Evolutionary conservation across 805 yeast species (phyloP).

Genomic region (Aciculoconidium aculeatum): DNA sequence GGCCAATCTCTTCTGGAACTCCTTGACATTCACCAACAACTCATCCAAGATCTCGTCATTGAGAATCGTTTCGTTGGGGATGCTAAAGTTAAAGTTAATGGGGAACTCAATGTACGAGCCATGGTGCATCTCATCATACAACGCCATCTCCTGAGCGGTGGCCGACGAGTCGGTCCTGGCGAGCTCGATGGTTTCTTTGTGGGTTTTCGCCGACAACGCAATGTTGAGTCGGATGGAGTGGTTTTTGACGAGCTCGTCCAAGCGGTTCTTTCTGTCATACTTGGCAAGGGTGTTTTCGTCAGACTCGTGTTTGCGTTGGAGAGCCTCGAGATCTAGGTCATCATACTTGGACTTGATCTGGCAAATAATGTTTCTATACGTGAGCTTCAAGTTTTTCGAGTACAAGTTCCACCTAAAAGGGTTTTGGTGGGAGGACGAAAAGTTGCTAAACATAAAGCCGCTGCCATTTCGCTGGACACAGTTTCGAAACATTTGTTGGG

Average conservation of each 20-base stretch:
- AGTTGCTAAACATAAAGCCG: conserved; percentile 19
- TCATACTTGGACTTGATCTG: conserved; percentile 4
- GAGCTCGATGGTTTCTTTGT: conserved; percentile 15
- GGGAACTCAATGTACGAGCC: conserved; percentile 34
- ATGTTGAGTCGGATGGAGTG: conserved; percentile 20
- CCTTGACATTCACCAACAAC: conserved; percentile 52
- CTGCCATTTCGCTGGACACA: conserved; percentile 4
- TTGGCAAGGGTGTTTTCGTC: conserved; percentile 2
- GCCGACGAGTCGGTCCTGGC: conserved; percentile 17
- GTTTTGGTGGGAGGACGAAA: conserved; percentile 18
- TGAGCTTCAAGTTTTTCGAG: conserved; percentile 13
- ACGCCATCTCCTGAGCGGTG: conserved; percentile 12
- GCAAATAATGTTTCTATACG: conserved; percentile 16
- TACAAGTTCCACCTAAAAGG: conserved; percentile 15
- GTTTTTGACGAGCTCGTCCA: conserved; percentile 2
- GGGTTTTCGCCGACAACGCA: conserved; percentile 21
- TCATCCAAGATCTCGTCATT: conserved; percentile 36
- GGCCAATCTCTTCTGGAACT: conserved; percentile 36
- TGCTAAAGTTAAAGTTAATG: conserved; percentile 19
- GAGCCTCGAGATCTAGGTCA: conserved; percentile 1
- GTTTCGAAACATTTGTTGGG: conserved; percentile 2
- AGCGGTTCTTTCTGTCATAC: too few relatives aligned
- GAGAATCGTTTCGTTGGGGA: conserved; percentile 29
- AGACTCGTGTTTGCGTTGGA: conserved; percentile 1
- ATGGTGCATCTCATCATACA: conserved; percentile 9